Percentiles rank a stretch among this genome's conserved stretches.
Conservation (phyloP, 306 rosid genomes). For the Begonia fuchsioides region DNA sequence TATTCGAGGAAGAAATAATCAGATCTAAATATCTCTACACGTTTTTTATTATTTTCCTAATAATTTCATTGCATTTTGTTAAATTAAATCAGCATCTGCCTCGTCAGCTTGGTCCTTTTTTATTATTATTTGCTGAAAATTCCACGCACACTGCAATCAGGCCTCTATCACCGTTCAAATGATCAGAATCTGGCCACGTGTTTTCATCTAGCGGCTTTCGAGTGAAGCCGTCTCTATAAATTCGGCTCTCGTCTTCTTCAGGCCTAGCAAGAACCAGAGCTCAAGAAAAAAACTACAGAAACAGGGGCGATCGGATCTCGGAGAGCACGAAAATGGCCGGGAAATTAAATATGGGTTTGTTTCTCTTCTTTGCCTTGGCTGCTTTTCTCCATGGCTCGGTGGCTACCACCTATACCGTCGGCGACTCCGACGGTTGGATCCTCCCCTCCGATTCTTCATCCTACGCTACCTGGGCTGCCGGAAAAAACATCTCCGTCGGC, state of each 20-base stretch:
- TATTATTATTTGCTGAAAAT: background rate
- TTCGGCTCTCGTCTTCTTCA: too few relatives aligned
- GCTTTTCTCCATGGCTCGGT: background rate
- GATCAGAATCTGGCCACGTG: background rate
- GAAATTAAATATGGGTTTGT: background rate
- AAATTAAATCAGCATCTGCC: too few relatives aligned
- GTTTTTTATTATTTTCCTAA: too few relatives aligned
- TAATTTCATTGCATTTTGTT: too few relatives aligned
- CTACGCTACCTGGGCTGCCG: background rate
- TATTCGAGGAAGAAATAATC: too few relatives aligned
- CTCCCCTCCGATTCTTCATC: background rate
- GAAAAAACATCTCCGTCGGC: background rate
- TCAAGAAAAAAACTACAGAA: background rate
- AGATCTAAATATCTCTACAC: too few relatives aligned
- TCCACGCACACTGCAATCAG: background rate
- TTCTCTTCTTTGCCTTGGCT: background rate
- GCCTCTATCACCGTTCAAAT: background rate
- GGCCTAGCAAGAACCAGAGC: background rate
- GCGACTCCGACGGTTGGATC: background rate
- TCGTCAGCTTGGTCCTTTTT: too few relatives aligned
- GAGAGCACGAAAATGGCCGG: conserved; percentile 1
- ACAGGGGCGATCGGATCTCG: conserved; percentile 1
- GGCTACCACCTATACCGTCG: conserved; percentile 1
- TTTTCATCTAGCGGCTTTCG: background rate
- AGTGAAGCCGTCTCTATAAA: background rate